These are phyloP conservation scores for Gaertneriomyces semiglobifer DNA, from an alignment of 192 early-diverging fungal genomes.

Conservation along the genomic window DNA sequence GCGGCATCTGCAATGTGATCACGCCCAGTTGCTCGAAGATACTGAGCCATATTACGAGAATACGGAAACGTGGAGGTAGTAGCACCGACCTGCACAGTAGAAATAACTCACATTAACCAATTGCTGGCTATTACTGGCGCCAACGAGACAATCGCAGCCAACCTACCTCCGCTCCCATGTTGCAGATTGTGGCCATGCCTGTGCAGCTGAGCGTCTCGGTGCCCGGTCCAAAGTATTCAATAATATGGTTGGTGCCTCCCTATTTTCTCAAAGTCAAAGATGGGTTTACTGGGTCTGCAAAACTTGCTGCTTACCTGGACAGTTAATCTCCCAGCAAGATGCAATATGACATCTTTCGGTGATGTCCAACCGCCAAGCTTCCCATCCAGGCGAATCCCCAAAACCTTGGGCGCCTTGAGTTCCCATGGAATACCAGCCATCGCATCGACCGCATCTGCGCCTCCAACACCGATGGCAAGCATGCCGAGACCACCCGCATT, in stretches of 20 bases:
- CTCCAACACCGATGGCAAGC: conserved; percentile 96
- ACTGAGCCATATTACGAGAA: conserved; percentile 87
- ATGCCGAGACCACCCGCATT: conserved; percentile 97
- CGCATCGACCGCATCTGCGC: conserved; percentile 97
- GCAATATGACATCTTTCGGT: conserved; percentile 93
- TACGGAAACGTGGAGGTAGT: conserved; percentile 97
- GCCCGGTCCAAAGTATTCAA: conserved; percentile 97
- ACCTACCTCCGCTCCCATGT: conserved; percentile 90
- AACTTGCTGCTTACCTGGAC: conserved; percentile 34
- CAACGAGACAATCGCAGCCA: neutral
- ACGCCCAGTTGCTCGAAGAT: conserved; percentile 84
- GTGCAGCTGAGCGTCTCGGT: conserved; percentile 92
- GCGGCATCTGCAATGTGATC: conserved; percentile 73
- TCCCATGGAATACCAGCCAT: conserved; percentile 99
- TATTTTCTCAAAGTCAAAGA: conserved; percentile 43
- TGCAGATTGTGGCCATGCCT: conserved; percentile 98
- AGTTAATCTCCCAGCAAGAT: conserved; percentile 91
- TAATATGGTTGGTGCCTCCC: conserved; percentile 94
- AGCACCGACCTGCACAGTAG: conserved; percentile 64
- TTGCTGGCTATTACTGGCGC: too few relatives aligned
- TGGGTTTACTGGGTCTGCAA: neutral
- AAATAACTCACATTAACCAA: neutral
- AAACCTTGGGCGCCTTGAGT: conserved; percentile 94
- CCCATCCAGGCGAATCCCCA: conserved; percentile 89
- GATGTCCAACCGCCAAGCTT: conserved; percentile 88